A percentile compares a stretch with the other conserved stretches of the same genome.
Evolutionary conservation across 169 alveolate species (phyloP).

Genomic region (Pseudocohnilembus persalinus): DNA sequence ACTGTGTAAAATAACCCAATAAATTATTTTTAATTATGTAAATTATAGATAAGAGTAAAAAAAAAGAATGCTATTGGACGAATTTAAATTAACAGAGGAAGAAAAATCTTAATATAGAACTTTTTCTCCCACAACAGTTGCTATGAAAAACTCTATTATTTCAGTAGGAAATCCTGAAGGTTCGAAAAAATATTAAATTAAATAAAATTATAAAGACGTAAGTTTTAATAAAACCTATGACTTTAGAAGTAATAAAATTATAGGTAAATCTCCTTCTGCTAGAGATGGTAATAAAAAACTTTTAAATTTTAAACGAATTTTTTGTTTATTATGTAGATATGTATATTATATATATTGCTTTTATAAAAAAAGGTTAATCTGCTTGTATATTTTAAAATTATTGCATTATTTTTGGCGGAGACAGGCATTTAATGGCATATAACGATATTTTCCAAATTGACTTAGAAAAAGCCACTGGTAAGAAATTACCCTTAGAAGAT

Average conservation of each 20-base stretch:
- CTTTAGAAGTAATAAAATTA: background rate
- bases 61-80: constrained; percentile 7
- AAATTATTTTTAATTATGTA: no score
- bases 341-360: no score
- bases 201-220: background rate
- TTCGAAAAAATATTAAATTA: background rate
- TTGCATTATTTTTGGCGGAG: constrained; percentile 26
- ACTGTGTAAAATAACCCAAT: no score
- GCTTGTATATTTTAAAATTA: constrained; percentile 7
- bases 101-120: background rate
- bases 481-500: background rate
- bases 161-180: constrained; percentile 23
- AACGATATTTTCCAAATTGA: constrained; percentile 14
- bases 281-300: constrained; percentile 6
- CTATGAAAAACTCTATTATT: constrained; percentile 19
- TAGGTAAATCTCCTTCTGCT: constrained; percentile 21
- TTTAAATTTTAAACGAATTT: no score
- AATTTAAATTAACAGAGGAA: constrained; percentile 10
- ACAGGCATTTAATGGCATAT: constrained; percentile 27
- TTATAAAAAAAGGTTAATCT: background rate
- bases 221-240: background rate
- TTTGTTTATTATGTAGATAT: no score
- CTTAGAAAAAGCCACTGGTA: background rate
- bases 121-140: constrained; percentile 21
- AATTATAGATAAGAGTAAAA: background rate